A percentile compares a stretch with the other conserved stretches of the same genome.
These are phyloP conservation scores for Excoecaria agallocha DNA, from an alignment of 345 rosid genomes.

Conservation along the genomic window DNA sequence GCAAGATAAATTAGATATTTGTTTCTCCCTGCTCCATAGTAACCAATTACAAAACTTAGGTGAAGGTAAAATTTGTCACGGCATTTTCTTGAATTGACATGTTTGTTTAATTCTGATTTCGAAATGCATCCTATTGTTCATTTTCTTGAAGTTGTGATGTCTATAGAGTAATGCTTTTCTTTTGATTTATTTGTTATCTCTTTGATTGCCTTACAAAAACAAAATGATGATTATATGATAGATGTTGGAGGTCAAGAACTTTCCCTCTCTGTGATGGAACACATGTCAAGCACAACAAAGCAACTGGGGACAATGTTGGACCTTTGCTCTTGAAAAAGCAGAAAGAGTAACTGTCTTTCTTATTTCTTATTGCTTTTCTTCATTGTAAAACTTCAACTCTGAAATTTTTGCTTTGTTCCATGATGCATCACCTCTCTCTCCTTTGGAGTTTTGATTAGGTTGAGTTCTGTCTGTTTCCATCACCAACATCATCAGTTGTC, in stretches of 20 bases:
- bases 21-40: no score
- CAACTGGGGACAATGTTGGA: conserved; percentile 87
- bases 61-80: background rate
- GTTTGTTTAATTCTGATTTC: background rate
- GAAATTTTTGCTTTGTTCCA: background rate
- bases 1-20: no score
- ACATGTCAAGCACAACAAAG: conserved; percentile 94
- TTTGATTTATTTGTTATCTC: background rate
- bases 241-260: conserved; percentile 94
- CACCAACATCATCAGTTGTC: background rate
- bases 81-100: background rate
- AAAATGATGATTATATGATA: conserved; percentile 19
- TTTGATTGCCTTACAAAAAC: background rate
- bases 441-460: background rate
- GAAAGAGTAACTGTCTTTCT: conserved; percentile 18
- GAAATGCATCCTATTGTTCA: background rate
- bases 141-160: background rate
- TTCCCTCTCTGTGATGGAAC: conserved; percentile 89
- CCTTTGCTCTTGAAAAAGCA: conserved; percentile 65
- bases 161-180: background rate
- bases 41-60: background rate
- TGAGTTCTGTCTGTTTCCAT: background rate
- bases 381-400: background rate
- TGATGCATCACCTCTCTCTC: background rate
- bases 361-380: conserved; percentile 37